phyloP scores from a whole-genome alignment of 2,329 filamentous ascomycete genomes.

The Myriosclerotinia duriaeana region DNA sequence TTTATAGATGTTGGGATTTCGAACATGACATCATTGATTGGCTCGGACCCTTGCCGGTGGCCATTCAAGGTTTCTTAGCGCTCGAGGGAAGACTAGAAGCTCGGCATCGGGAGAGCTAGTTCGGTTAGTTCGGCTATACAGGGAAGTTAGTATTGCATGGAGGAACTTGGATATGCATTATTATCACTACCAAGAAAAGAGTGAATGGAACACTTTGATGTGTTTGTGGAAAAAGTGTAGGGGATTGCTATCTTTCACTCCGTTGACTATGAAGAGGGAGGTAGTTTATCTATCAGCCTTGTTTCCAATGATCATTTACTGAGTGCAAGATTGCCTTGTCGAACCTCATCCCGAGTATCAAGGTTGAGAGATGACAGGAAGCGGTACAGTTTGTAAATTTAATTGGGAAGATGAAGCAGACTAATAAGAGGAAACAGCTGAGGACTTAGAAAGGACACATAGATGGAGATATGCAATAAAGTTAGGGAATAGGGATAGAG shows the following conservation, averaged over 20 bases:
- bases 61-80: neutral
- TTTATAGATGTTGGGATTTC: neutral
- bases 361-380: neutral
- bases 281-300: neutral
- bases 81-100: neutral
- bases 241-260: neutral
- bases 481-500: no score
- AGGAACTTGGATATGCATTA: no score
- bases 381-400: neutral
- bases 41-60: neutral
- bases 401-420: neutral
- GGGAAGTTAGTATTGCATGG: no score
- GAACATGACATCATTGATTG: conserved; percentile 19
- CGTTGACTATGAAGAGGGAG: neutral
- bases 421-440: neutral
- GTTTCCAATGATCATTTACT: neutral
- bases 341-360: no score
- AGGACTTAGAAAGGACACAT: neutral
- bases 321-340: neutral
- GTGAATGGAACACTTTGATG: neutral
- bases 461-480: no score
- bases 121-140: neutral
- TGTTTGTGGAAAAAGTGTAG: neutral
- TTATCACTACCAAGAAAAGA: no score
- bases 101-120: neutral